A percentile compares a stretch with the other conserved stretches of the same genome.
Conservation (phyloP, 2,329 filamentous ascomycete genomes). For the Emergomyces orientalis region DNA sequence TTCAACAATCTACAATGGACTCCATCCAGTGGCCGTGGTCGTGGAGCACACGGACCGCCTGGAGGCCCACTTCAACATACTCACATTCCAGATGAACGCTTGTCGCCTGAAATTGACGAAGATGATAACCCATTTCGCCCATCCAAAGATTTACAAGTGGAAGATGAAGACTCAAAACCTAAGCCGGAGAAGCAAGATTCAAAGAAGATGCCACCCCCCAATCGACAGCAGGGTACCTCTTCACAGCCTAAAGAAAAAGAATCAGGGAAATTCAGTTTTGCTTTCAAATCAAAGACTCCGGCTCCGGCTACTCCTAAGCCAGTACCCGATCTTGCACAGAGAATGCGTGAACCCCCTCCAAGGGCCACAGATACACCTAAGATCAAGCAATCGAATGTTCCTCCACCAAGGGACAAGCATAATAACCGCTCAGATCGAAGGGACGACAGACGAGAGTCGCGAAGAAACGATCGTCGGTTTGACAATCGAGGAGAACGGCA, state of each 20-base stretch:
- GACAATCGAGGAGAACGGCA: slow-evolving; percentile 34
- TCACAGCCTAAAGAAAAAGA: slow-evolving; percentile 40
- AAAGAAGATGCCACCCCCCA: slow-evolving; percentile 48
- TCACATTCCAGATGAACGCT: slow-evolving; percentile 26
- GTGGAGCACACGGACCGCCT: slow-evolving; percentile 27
- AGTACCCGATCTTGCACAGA: slow-evolving; percentile 42
- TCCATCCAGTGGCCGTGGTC: slow-evolving; percentile 46
- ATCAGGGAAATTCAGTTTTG: slow-evolving; percentile 73
- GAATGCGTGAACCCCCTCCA: slow-evolving; percentile 37
- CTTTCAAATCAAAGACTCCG: slow-evolving; percentile 70
- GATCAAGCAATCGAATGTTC: slow-evolving; percentile 31
- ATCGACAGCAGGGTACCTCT: slow-evolving; percentile 46
- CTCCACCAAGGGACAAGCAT: slow-evolving; percentile 30
- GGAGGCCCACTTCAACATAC: slow-evolving; percentile 23
- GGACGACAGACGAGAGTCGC: slow-evolving; percentile 31
- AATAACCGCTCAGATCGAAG: slow-evolving; percentile 36
- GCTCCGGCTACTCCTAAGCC: slow-evolving; percentile 45
- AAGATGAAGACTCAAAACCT: slow-evolving; percentile 50
- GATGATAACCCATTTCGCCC: slow-evolving; percentile 54
- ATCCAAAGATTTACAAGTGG: slow-evolving; percentile 55
- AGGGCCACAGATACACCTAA: slow-evolving; percentile 28
- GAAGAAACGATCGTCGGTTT: slow-evolving; percentile 34
- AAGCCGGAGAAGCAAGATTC: slow-evolving; percentile 29
- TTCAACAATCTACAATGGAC: slow-evolving; percentile 66
- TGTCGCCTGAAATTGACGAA: slow-evolving; percentile 38